These are phyloP conservation scores for Ottelia alismoides DNA, from an alignment of 106 monocot species.

Conservation along the genomic window DNA sequence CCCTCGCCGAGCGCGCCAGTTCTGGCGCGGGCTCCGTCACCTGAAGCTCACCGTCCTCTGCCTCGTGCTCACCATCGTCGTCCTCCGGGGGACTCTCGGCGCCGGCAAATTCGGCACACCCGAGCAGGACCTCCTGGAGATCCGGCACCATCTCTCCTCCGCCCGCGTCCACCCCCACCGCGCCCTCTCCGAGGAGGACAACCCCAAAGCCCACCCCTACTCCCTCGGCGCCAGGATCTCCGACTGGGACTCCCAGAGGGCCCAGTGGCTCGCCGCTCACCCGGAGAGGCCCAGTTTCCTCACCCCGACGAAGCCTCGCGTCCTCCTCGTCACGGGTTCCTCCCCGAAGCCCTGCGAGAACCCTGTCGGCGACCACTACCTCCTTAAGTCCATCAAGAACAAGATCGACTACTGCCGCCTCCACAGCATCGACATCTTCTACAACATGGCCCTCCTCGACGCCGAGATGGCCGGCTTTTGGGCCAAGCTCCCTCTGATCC, in stretches of 20 bases:
- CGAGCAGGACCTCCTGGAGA: conserved; percentile 47
- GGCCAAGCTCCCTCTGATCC: conserved; percentile 83
- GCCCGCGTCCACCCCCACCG: not conserved
- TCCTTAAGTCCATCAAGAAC: conserved; percentile 85
- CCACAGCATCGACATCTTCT: conserved; percentile 73
- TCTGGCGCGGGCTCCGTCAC: conserved; percentile 44
- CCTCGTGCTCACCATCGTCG: conserved; percentile 66
- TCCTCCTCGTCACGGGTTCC: conserved; percentile 79
- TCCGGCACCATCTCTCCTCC: conserved; percentile 20
- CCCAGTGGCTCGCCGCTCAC: conserved; percentile 41
- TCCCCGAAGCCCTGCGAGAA: conserved; percentile 94
- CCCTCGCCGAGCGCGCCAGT: conserved; percentile 50
- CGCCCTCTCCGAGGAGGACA: conserved; percentile 6
- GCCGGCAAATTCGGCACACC: conserved; percentile 79
- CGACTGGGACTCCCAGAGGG: conserved; percentile 66
- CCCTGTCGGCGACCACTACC: conserved; percentile 85
- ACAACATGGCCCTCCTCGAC: conserved; percentile 83
- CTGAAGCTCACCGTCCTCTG: conserved; percentile 67
- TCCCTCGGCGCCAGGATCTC: conserved; percentile 78
- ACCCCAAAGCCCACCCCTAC: conserved; percentile 44
- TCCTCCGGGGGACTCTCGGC: conserved; percentile 77
- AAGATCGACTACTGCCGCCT: conserved; percentile 93
- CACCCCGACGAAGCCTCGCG: conserved; percentile 19
- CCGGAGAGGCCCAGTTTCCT: conserved; percentile 51
- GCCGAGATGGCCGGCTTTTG: conserved; percentile 94